Evolutionary conservation across 2,329 filamentous ascomycete species (phyloP).

Genomic region (Fusarium stilboides): DNA sequence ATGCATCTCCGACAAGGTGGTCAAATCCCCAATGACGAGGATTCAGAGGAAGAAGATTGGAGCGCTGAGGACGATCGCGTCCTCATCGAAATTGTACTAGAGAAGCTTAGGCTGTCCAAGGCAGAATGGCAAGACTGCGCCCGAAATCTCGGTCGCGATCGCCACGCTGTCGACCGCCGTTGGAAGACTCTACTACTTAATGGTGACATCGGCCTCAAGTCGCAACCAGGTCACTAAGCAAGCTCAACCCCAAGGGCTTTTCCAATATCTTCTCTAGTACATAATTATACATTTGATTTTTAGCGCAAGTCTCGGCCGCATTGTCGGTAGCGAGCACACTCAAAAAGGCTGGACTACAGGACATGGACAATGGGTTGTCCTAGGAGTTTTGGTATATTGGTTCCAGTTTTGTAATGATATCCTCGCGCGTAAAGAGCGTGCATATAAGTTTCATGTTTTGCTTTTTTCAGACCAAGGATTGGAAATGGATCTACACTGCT

Average conservation of each 20-base stretch:
- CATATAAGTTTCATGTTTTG: constrained; percentile 38
- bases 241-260: constrained; percentile 62
- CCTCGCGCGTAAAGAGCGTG: constrained; percentile 40
- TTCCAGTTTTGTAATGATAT: constrained; percentile 47
- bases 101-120: constrained; percentile 76
- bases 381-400: constrained; percentile 39
- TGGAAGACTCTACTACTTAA: constrained; percentile 75
- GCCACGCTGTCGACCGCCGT: constrained; percentile 68
- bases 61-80: constrained; percentile 75
- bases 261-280: constrained; percentile 33
- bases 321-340: constrained; percentile 29
- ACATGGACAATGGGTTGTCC: constrained; percentile 40
- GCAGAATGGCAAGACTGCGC: constrained; percentile 79
- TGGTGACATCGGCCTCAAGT: constrained; percentile 73
- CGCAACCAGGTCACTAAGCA: constrained; percentile 61
- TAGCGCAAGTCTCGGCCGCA: constrained; percentile 38
- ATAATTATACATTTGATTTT: constrained; percentile 34
- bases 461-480: constrained; percentile 22
- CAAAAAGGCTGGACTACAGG: constrained; percentile 40
- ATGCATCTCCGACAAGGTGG: constrained; percentile 51
- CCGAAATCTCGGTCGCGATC: constrained; percentile 73
- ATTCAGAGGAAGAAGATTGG: constrained; percentile 68
- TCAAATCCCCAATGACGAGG: constrained; percentile 57
- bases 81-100: constrained; percentile 76
- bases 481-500: constrained; percentile 8